These are phyloP conservation scores for Saitozyma sp. DNA, from an alignment of 768 basidiomycete genomes.

Conservation along the genomic window DNA sequence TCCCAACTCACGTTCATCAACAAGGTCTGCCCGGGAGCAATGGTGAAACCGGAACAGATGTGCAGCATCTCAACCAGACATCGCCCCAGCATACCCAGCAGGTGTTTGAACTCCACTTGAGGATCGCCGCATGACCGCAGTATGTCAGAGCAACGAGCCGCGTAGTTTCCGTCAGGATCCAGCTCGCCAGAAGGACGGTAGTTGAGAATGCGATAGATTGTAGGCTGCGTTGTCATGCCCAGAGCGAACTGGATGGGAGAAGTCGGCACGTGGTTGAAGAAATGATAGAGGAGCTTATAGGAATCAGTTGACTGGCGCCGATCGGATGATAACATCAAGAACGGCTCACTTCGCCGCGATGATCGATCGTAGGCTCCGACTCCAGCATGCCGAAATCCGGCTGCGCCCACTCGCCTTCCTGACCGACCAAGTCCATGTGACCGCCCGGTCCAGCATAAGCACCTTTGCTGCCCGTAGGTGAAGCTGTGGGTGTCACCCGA, in stretches of 20 bases:
- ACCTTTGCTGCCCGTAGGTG: too few species aligned
- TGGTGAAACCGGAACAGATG: too few species aligned
- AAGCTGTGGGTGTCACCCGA: too few species aligned
- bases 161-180: slow-evolving; percentile 5
- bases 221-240: slow-evolving; percentile 13
- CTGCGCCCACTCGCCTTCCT: too few species aligned
- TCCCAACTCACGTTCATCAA: too few species aligned
- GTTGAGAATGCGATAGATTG: slow-evolving; percentile 32
- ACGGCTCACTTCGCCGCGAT: too few species aligned
- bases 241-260: slow-evolving; percentile 15
- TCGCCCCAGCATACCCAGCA: not conserved
- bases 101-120: not conserved
- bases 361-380: not conserved
- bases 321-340: too few species aligned
- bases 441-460: too few species aligned
- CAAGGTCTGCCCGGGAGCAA: too few species aligned
- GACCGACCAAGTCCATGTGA: too few species aligned
- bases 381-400: not conserved
- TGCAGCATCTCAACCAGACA: not conserved
- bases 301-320: too few species aligned
- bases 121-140: slow-evolving; percentile 30
- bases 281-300: slow-evolving; percentile 33
- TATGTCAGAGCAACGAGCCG: slow-evolving; percentile 25
- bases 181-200: slow-evolving; percentile 5
- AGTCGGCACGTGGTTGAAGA: slow-evolving; percentile 29